These are phyloP conservation scores for Musa acuminata DNA, from an alignment of 176 grass and related monocot genomes.

Conservation along the genomic window DNA sequence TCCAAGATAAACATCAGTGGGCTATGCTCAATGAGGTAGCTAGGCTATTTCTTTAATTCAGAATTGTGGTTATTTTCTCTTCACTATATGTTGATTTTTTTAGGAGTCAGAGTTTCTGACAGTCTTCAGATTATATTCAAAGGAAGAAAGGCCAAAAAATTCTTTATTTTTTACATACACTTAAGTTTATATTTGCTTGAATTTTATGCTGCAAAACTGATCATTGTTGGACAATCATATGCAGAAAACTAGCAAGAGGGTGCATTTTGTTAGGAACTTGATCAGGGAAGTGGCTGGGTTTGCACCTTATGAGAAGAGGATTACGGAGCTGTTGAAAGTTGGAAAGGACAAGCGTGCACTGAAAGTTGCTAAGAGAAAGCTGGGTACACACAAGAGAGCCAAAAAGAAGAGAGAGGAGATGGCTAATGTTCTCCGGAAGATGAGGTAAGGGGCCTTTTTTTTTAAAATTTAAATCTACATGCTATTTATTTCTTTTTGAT, in stretches of 20 bases:
- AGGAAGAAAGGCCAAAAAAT: no score
- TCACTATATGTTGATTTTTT: no score
- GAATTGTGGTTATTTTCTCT: no score
- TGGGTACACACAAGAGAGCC: slow-evolving; percentile 5
- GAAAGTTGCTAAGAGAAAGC: neutral
- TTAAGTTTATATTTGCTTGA: neutral
- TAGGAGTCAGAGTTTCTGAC: no score
- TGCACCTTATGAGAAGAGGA: slow-evolving; percentile 7
- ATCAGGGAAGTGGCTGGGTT: slow-evolving; percentile 4
- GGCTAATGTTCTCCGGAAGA: slow-evolving; percentile 1
- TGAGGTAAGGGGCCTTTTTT: neutral
- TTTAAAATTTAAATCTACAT: neutral
- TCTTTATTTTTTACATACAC: neutral
- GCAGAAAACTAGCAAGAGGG: neutral
- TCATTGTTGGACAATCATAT: neutral
- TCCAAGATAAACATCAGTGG: no score
- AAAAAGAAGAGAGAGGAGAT: slow-evolving; percentile 11
- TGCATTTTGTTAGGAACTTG: neutral
- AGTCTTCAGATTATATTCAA: no score
- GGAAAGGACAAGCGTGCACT: neutral
- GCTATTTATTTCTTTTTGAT: no score
- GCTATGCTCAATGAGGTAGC: no score
- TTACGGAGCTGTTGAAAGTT: slow-evolving; percentile 4
- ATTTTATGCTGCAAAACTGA: neutral
- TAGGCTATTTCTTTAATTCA: no score